Conservation (phyloP, 1,139 yeast genomes). For the Magnusiomyces clavatus region DNA sequence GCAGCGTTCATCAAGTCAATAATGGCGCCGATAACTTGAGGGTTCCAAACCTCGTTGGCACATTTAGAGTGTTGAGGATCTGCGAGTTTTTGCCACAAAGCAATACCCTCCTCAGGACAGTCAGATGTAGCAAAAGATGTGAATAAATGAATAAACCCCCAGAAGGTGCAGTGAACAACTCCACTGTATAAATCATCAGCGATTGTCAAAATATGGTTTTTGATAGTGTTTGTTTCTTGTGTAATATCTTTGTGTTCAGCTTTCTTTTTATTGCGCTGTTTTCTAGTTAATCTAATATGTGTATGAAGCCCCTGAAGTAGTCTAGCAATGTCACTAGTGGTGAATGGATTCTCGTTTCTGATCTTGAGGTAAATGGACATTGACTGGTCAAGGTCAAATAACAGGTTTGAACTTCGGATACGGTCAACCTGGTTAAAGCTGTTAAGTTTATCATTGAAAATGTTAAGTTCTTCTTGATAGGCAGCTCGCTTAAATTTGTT, state of each 20-base stretch:
- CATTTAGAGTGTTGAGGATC: conserved; percentile 8
- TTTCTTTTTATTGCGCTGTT: conserved; percentile 14
- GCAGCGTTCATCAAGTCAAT: conserved; percentile 63
- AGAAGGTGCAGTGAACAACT: conserved; percentile 38
- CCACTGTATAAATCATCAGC: conserved; percentile 43
- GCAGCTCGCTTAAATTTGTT: conserved; percentile 7
- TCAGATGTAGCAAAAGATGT: conserved; percentile 52
- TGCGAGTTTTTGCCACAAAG: conserved; percentile 37
- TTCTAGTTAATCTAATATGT: conserved; percentile 11
- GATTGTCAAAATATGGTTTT: conserved; percentile 22
- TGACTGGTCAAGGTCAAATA: conserved; percentile 22
- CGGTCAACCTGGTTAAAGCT: conserved; percentile 10
- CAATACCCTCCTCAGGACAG: conserved; percentile 45
- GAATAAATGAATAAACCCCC: conserved; percentile 50
- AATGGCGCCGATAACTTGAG: conserved; percentile 60
- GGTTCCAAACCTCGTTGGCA: conserved; percentile 32
- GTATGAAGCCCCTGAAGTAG: conserved; percentile 25
- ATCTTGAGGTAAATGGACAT: conserved; percentile 23
- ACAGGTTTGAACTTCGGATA: conserved; percentile 10
- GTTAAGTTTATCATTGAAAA: conserved; percentile 13
- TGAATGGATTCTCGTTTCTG: conserved; percentile 18
- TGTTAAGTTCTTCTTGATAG: conserved; percentile 8
- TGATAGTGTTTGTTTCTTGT: conserved; percentile 12
- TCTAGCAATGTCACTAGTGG: conserved; percentile 21
- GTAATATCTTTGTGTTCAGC: conserved; percentile 12